These are phyloP conservation scores for Polytrichum formosum DNA, from an alignment of 225 moss, liverwort and hornwort species.

Conservation along the genomic window DNA sequence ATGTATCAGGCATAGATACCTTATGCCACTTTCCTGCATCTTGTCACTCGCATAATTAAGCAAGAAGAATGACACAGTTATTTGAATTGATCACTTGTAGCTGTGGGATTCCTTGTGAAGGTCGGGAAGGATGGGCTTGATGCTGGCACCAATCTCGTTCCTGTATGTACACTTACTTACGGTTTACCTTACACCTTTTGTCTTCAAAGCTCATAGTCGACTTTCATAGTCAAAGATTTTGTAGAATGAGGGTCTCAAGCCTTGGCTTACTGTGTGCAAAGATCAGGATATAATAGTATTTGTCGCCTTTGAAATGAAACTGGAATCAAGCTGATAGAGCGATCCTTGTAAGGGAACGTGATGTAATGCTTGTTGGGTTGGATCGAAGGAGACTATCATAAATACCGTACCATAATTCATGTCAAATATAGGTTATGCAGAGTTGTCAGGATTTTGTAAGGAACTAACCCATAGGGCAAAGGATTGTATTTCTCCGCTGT, in stretches of 20 bases:
- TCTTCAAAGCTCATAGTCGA: not conserved
- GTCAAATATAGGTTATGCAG: not conserved
- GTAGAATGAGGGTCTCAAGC: not conserved
- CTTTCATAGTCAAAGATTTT: not conserved
- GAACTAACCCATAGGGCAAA: not conserved
- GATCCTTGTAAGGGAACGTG: not conserved
- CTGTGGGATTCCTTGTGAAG: conserved; percentile 61
- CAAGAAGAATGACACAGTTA: not conserved
- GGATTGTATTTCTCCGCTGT: not conserved
- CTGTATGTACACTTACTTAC: conserved; percentile 40
- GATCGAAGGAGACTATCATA: not conserved
- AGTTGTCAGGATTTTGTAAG: not conserved
- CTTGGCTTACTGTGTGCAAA: no score
- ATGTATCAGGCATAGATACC: no score
- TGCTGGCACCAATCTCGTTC: conserved; percentile 71
- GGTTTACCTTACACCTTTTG: not conserved
- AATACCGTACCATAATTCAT: not conserved
- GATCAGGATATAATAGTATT: not conserved
- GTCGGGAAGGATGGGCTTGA: conserved; percentile 73
- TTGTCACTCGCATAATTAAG: not conserved
- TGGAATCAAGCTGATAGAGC: not conserved
- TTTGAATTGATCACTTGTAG: conserved; percentile 37
- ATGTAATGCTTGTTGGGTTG: not conserved
- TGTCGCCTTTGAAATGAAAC: not conserved
- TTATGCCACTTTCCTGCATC: no score